phyloP scores from a whole-genome alignment of 768 basidiomycete species.

The Solioccasus polychromus region DNA sequence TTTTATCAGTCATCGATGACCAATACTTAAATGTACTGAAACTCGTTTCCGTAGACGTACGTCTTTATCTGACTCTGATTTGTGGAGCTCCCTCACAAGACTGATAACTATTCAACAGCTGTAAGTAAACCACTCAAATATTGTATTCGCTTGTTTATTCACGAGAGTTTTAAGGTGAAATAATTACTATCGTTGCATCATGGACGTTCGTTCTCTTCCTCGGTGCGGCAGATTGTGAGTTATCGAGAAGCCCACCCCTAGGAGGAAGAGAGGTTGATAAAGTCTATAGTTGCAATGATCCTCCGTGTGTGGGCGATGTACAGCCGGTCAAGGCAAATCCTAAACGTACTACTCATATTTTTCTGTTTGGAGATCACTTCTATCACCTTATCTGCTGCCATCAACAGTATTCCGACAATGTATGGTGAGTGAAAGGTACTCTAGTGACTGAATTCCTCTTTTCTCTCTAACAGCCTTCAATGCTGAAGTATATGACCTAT shows the following conservation, averaged over 20 bases:
- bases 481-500: too few relatives aligned
- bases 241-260: not conserved
- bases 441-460: too few relatives aligned
- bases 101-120: not conserved
- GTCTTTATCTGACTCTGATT: not conserved
- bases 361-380: not conserved
- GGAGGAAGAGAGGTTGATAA: too few relatives aligned
- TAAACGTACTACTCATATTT: too few relatives aligned
- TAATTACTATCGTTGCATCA: not conserved
- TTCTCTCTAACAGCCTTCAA: too few relatives aligned
- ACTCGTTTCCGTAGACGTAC: not conserved
- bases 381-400: not conserved
- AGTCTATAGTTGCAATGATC: slow-evolving; percentile 6
- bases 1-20: not conserved
- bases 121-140: not conserved
- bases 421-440: too few relatives aligned
- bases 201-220: slow-evolving; percentile 7
- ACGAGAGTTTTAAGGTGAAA: not conserved
- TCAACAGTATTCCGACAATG: not conserved
- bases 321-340: not conserved
- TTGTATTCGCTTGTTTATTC: too few relatives aligned
- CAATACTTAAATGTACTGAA: not conserved
- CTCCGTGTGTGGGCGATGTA: too few relatives aligned
- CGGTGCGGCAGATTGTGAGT: too few relatives aligned
- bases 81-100: too few relatives aligned